Percentiles rank a stretch among this genome's conserved stretches.
Conservation (phyloP, 768 basidiomycete species). For the Boletus vermiculosoides region DNA sequence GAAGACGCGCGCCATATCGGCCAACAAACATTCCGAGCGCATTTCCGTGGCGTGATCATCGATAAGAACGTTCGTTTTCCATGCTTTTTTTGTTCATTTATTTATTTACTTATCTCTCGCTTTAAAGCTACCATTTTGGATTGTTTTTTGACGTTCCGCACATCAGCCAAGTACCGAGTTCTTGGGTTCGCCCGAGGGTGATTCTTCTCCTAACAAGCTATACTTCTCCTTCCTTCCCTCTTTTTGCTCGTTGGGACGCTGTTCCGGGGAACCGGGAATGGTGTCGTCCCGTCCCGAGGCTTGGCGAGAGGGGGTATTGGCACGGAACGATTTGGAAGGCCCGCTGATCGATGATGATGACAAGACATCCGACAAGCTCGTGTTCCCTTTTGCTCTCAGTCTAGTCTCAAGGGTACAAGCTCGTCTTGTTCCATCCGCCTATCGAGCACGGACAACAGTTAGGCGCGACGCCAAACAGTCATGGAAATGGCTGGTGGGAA, state of each 20-base stretch:
- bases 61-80: constrained; percentile 15
- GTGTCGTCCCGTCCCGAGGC: background rate
- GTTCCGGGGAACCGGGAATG: constrained; percentile 1
- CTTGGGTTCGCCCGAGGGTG: background rate
- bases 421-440: background rate
- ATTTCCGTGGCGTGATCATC: constrained; percentile 2
- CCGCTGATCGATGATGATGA: background rate
- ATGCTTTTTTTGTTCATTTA: background rate
- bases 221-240: background rate
- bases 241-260: background rate
- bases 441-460: background rate
- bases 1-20: constrained; percentile 3
- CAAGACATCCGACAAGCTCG: constrained; percentile 8
- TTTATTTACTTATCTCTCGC: background rate
- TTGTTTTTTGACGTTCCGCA: constrained; percentile 2
- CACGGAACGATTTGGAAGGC: background rate
- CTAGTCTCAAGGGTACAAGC: too few species aligned
- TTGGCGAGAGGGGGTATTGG: background rate
- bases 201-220: background rate
- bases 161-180: background rate
- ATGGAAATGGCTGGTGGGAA: background rate
- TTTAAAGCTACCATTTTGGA: background rate
- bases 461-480: background rate
- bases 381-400: background rate
- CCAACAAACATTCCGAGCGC: background rate